These are phyloP conservation scores for Zymoseptoria tritici DNA, from an alignment of 2,329 filamentous ascomycete genomes.

Conservation along the genomic window DNA sequence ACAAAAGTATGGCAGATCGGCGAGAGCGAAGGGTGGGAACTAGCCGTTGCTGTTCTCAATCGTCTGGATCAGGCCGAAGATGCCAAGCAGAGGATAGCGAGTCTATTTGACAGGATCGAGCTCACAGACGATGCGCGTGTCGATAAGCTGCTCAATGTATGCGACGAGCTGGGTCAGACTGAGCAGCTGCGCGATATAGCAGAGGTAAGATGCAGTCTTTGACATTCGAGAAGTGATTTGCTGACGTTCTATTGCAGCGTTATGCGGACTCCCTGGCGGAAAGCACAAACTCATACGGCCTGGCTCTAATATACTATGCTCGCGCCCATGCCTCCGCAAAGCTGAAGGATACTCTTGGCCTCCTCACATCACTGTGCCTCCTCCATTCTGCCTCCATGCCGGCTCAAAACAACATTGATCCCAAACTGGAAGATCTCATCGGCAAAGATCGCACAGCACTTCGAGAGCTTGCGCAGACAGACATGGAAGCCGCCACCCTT, in stretches of 20 bases:
- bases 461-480: constrained; percentile 62
- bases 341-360: constrained; percentile 76
- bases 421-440: constrained; percentile 62
- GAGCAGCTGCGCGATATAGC: constrained; percentile 73
- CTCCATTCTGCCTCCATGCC: constrained; percentile 79
- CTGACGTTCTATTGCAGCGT: constrained; percentile 46
- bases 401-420: constrained; percentile 61
- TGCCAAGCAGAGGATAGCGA: constrained; percentile 66
- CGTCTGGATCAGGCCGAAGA: constrained; percentile 67
- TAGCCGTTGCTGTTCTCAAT: constrained; percentile 74
- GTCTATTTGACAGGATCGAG: constrained; percentile 65
- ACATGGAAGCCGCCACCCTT: constrained; percentile 73
- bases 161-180: constrained; percentile 70
- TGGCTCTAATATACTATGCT: constrained; percentile 84
- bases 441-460: constrained; percentile 65
- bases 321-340: constrained; percentile 71
- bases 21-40: constrained; percentile 67
- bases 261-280: constrained; percentile 73
- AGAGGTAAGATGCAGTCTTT: constrained; percentile 53
- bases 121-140: constrained; percentile 64
- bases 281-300: constrained; percentile 62
- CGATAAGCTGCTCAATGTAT: constrained; percentile 72
- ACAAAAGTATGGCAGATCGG: constrained; percentile 16
- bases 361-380: constrained; percentile 79
- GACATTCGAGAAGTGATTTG: background rate